phyloP scores from a whole-genome alignment of 805 yeast species.

The Nematodospora valgi region DNA sequence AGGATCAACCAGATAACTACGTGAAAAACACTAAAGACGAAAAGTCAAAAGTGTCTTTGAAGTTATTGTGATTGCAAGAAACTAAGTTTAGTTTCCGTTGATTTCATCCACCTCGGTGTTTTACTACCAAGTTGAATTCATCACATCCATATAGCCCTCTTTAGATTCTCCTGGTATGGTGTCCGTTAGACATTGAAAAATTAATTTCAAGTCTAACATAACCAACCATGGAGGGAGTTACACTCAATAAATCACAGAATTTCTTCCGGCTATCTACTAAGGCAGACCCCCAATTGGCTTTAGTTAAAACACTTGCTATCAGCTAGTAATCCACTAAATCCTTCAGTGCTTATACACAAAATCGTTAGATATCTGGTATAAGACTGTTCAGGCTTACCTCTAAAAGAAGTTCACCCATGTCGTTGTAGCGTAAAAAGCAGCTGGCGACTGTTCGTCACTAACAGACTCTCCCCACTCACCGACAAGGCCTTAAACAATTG shows the following conservation, averaged over 20 bases:
- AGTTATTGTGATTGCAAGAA: slow-evolving; percentile 5
- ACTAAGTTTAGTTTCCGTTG: slow-evolving; percentile 1
- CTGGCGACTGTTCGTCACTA: slow-evolving; percentile 25
- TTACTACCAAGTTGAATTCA: background rate
- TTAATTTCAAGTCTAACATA: slow-evolving; percentile 1
- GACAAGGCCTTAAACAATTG: slow-evolving; percentile 22
- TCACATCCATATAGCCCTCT: slow-evolving; percentile 5
- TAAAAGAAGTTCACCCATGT: slow-evolving; percentile 20
- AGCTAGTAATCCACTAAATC: slow-evolving; percentile 24
- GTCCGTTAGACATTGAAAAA: slow-evolving; percentile 2
- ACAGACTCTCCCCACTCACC: slow-evolving; percentile 28
- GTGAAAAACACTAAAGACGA: background rate
- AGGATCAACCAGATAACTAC: slow-evolving; percentile 7
- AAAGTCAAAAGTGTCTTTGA: background rate
- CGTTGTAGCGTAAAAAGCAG: slow-evolving; percentile 25
- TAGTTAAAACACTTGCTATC: slow-evolving; percentile 5
- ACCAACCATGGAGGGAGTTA: slow-evolving; percentile 6
- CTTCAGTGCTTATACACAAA: slow-evolving; percentile 29
- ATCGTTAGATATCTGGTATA: slow-evolving; percentile 26
- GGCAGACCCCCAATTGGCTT: slow-evolving; percentile 4
- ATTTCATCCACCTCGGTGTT: background rate
- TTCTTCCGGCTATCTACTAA: slow-evolving; percentile 1
- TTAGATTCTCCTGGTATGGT: slow-evolving; percentile 4
- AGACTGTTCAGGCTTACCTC: slow-evolving; percentile 26
- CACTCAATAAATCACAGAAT: slow-evolving; percentile 2